A percentile compares a stretch with the other conserved stretches of the same genome.
These are phyloP conservation scores for Myriangium duriaei DNA, from an alignment of 2,329 filamentous ascomycete genomes.

Conservation along the genomic window DNA sequence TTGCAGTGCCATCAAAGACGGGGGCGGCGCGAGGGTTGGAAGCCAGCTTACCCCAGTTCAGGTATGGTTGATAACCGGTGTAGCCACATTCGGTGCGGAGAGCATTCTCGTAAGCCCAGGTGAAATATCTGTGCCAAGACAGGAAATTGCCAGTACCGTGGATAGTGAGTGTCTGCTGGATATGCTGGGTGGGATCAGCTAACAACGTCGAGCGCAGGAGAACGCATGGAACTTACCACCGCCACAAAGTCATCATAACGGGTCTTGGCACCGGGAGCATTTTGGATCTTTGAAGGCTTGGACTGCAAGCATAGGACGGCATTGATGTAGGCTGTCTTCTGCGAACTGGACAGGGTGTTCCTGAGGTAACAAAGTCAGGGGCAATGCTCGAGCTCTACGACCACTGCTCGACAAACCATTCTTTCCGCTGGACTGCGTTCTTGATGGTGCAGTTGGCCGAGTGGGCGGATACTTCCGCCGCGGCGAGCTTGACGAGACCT, in stretches of 20 bases:
- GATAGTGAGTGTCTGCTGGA: constrained; percentile 17
- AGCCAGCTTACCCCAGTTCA: constrained; percentile 40
- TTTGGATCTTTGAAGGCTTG: constrained; percentile 15
- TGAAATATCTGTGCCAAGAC: constrained; percentile 31
- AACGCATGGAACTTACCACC: constrained; percentile 7
- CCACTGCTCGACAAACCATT: background rate
- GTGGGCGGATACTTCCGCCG: background rate
- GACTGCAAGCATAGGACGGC: constrained; percentile 21
- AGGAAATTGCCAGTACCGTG: constrained; percentile 16
- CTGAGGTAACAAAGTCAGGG: background rate
- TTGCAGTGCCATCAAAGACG: constrained; percentile 43
- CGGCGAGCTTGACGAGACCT: constrained; percentile 19
- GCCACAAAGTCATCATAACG: constrained; percentile 22
- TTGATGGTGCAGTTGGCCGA: constrained; percentile 11
- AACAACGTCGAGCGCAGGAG: background rate
- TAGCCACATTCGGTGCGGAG: constrained; percentile 32
- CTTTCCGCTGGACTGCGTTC: constrained; percentile 8
- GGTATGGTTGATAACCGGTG: constrained; percentile 34
- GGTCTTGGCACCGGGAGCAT: constrained; percentile 17
- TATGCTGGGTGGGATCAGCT: constrained; percentile 11
- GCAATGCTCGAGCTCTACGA: background rate
- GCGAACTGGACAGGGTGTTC: constrained; percentile 13
- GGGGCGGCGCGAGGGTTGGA: constrained; percentile 34
- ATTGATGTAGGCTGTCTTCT: constrained; percentile 20
- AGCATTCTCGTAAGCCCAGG: constrained; percentile 30